These are phyloP conservation scores for Ustilago bromivora DNA, from an alignment of 1,284 basidiomycete genomes.

Conservation along the genomic window DNA sequence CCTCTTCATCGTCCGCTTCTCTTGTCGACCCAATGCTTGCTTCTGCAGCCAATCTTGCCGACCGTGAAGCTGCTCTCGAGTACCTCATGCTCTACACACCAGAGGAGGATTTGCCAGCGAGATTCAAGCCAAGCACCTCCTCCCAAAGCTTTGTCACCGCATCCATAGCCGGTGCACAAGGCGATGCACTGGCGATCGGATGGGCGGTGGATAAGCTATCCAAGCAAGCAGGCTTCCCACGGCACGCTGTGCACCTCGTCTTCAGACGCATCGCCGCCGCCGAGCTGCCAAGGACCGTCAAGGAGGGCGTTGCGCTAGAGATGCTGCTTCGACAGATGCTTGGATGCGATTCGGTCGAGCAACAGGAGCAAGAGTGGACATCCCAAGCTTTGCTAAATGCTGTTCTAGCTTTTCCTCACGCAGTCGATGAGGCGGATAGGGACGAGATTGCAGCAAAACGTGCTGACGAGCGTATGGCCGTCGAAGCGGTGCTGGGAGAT, in stretches of 20 bases:
- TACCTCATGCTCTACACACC: constrained; percentile 81
- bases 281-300: constrained; percentile 19
- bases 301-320: constrained; percentile 54
- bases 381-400: constrained; percentile 30
- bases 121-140: constrained; percentile 73
- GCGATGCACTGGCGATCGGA: constrained; percentile 75
- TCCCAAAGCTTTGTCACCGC: constrained; percentile 77
- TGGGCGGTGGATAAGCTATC: constrained; percentile 87
- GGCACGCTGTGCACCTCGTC: constrained; percentile 77
- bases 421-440: constrained; percentile 20
- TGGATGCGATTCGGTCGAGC: constrained; percentile 30
- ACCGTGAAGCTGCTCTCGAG: constrained; percentile 78
- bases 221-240: constrained; percentile 86
- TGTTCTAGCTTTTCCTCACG: constrained; percentile 13
- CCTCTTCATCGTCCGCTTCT: constrained; percentile 17
- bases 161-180: constrained; percentile 73
- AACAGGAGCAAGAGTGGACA: constrained; percentile 25
- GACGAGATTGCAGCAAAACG: constrained; percentile 71
- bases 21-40: constrained; percentile 54
- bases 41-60: constrained; percentile 56
- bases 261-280: constrained; percentile 61
- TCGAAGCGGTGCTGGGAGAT: constrained; percentile 73
- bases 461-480: constrained; percentile 78
- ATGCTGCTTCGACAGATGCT: constrained; percentile 45
- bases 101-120: constrained; percentile 79